These are phyloP conservation scores for Termitomyces sp. DNA, from an alignment of 768 basidiomycete genomes.

Conservation along the genomic window DNA sequence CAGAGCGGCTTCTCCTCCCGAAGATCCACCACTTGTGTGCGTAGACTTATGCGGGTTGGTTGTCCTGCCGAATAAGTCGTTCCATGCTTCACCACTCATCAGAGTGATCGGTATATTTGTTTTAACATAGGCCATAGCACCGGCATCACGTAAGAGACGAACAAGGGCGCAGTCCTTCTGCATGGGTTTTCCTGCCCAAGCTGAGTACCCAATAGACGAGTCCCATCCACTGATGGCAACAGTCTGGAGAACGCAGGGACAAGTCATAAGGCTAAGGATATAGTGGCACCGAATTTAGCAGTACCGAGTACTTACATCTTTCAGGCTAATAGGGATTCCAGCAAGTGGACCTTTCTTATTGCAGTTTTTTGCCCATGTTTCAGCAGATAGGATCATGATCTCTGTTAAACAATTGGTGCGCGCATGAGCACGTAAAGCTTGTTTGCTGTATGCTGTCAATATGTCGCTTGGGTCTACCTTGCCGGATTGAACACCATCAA, in stretches of 20 bases:
- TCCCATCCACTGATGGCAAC: slow-evolving; percentile 53
- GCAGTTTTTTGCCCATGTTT: slow-evolving; percentile 26
- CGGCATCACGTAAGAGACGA: slow-evolving; percentile 50
- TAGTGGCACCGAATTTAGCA: slow-evolving; percentile 3
- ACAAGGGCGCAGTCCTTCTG: slow-evolving; percentile 45
- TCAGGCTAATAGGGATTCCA: slow-evolving; percentile 51
- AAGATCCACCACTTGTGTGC: slow-evolving; percentile 60
- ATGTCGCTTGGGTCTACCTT: slow-evolving; percentile 25
- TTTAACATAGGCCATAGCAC: slow-evolving; percentile 63
- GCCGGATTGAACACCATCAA: slow-evolving; percentile 25
- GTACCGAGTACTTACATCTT: slow-evolving; percentile 29
- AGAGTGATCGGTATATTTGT: slow-evolving; percentile 61
- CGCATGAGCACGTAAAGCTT: slow-evolving; percentile 38
- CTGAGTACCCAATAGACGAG: slow-evolving; percentile 54
- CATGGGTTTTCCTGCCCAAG: slow-evolving; percentile 39
- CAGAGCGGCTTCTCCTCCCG: slow-evolving; percentile 63
- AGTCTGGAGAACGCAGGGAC: slow-evolving; percentile 25
- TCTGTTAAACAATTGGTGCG: slow-evolving; percentile 56
- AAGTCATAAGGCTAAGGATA: neutral
- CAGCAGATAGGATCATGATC: slow-evolving; percentile 40
- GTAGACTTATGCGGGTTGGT: slow-evolving; percentile 55
- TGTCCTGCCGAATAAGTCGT: slow-evolving; percentile 55
- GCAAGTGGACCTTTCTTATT: slow-evolving; percentile 36
- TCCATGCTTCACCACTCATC: slow-evolving; percentile 51
- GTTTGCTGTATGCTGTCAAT: slow-evolving; percentile 39